Evolutionary conservation across 768 basidiomycete genomes (phyloP), one percentile per base, ranked within the genome.

Genomic region (Saitozyma sp.): DNA sequence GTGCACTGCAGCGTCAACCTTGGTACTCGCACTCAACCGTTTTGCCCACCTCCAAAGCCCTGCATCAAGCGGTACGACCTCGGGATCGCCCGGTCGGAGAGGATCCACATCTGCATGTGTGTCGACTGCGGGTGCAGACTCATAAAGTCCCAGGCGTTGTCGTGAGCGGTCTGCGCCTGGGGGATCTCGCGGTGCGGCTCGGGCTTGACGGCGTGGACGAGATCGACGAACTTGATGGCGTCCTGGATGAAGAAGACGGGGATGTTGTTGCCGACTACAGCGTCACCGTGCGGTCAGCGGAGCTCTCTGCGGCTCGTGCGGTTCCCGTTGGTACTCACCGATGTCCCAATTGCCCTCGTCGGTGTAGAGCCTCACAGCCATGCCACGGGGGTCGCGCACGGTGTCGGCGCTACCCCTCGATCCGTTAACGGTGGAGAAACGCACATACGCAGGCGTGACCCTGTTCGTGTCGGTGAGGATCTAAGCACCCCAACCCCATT

Each of bases 11-110:
- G 14, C 1, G 89, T 88, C 56, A 90, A 89, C 8, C 88, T 9
- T 9, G 10, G 29, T 8, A 9, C 3, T 38, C 8, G 3, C 38
- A 38, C 1, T 8, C 48, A 5, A 37, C 10, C 68, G 62, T 11
- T 17, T 19, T 2, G 62, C 60, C 48, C 16, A 62, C 61, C 69
- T 71, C 76, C 77, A 69, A 81, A 74, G 86, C 92, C 92, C 80
- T 92, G 89, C 86, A 94, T 90, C 87, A 89, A 91, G 58, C 91
- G 85, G 78, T 82, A 89, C 6, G 90, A 91, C 17, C 91, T 87
- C 13, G 92, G 92, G 62, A 95, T 86, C 4, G 84, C 89, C 69
- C 91, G 86, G 76, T 94, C 92, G 10, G 88, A 90, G 85, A 94
- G 87, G 42, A 82, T 83, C 91, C 91, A 94, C 84, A 89, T 69